A percentile compares a stretch with the other conserved stretches of the same genome.
phyloP scores from a whole-genome alignment of 805 yeast genomes.

The Wickerhamomyces mucosus region DNA sequence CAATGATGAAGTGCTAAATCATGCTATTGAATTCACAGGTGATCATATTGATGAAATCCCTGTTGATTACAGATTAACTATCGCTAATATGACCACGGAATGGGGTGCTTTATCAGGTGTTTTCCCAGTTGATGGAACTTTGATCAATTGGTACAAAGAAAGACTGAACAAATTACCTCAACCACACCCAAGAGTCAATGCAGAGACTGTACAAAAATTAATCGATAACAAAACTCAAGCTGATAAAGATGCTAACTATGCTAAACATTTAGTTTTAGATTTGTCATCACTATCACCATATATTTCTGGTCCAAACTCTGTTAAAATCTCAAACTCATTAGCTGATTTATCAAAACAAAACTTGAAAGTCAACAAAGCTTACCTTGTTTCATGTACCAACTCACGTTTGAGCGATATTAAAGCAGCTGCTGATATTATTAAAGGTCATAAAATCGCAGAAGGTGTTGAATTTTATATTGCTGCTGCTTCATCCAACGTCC shows the following conservation, averaged over 20 bases:
- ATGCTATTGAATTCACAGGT: slow-evolving; percentile 90
- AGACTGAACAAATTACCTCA: slow-evolving; percentile 48
- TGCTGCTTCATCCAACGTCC: slow-evolving; percentile 92
- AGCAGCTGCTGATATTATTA: slow-evolving; percentile 86
- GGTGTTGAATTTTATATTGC: slow-evolving; percentile 96
- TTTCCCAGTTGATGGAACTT: slow-evolving; percentile 86
- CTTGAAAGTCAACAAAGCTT: slow-evolving; percentile 84
- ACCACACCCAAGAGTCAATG: slow-evolving; percentile 78
- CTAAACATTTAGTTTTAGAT: slow-evolving; percentile 80
- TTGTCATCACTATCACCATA: slow-evolving; percentile 75
- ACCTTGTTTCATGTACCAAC: slow-evolving; percentile 96
- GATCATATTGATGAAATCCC: slow-evolving; percentile 62
- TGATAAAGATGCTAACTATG: slow-evolving; percentile 76
- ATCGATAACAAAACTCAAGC: slow-evolving; percentile 34
- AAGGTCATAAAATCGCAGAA: slow-evolving; percentile 71
- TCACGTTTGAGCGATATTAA: slow-evolving; percentile 86
- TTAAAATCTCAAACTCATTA: slow-evolving; percentile 77
- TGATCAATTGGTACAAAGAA: slow-evolving; percentile 69
- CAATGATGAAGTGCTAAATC: slow-evolving; percentile 86
- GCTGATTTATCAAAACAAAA: slow-evolving; percentile 63
- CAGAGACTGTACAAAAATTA: slow-evolving; percentile 44
- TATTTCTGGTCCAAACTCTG: slow-evolving; percentile 96
- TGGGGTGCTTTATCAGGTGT: slow-evolving; percentile 98
- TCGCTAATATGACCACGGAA: slow-evolving; percentile 96
- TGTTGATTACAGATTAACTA: slow-evolving; percentile 80